A percentile compares a stretch with the other conserved stretches of the same genome.
These are phyloP conservation scores for Colletotrichum tanaceti DNA, from an alignment of 2,329 filamentous ascomycete genomes.

Conservation along the genomic window DNA sequence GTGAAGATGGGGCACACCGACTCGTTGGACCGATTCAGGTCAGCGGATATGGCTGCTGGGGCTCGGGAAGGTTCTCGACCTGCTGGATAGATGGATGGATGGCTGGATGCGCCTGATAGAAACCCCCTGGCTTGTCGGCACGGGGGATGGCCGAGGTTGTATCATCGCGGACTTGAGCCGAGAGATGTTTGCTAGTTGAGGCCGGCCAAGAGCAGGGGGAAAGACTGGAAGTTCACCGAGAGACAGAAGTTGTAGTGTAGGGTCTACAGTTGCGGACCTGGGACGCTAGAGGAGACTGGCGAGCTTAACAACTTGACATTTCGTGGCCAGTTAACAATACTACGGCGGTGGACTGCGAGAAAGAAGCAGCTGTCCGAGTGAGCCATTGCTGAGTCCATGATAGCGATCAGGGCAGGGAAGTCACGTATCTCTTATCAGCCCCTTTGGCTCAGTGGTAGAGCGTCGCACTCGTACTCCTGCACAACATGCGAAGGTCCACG, in stretches of 20 bases:
- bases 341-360: background rate
- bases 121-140: slow-evolving; percentile 25
- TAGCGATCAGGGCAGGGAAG: too few species aligned
- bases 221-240: background rate
- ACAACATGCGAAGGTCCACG: slow-evolving; percentile 38
- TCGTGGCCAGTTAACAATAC: background rate
- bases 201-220: background rate
- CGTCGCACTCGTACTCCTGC: slow-evolving; percentile 33
- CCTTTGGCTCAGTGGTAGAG: slow-evolving; percentile 40
- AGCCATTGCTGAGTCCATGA: too few species aligned
- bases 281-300: rapidly evolving
- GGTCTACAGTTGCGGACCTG: background rate
- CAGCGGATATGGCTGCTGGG: background rate
- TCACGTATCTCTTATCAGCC: background rate
- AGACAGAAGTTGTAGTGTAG: background rate
- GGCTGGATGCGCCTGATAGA: background rate
- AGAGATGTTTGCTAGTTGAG: background rate
- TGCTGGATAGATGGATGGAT: background rate
- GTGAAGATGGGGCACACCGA: background rate
- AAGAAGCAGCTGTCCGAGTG: background rate
- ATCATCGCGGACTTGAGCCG: slow-evolving; percentile 21
- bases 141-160: slow-evolving; percentile 36
- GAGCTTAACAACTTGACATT: rapidly evolving
- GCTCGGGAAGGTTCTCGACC: slow-evolving; percentile 5
- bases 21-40: background rate